Evolutionary conservation across 2,329 filamentous ascomycete genomes (phyloP).

Genomic region (Alternaria infectoria): DNA sequence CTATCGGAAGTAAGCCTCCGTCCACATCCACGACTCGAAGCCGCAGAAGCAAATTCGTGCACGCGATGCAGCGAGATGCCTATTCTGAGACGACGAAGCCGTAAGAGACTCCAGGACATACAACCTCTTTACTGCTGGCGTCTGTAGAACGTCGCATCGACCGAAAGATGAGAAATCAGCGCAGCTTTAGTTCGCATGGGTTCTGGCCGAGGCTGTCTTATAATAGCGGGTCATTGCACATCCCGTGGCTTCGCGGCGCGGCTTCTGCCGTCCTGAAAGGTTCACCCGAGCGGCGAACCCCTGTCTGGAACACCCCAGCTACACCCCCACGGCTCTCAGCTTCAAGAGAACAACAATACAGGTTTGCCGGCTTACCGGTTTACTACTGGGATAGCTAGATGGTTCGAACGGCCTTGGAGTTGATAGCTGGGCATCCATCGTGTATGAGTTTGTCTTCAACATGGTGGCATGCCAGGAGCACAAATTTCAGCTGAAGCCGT

Average conservation of each 20-base stretch:
- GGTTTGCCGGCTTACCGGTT: neutral
- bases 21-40: neutral
- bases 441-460: neutral
- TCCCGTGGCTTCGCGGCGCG: constrained; percentile 2
- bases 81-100: neutral
- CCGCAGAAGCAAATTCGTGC: neutral
- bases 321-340: neutral
- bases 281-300: neutral
- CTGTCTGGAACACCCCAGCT: neutral
- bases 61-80: neutral
- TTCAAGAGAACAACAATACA: neutral
- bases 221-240: neutral
- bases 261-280: neutral
- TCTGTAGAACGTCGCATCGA: neutral
- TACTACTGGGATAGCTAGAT: neutral
- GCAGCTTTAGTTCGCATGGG: neutral
- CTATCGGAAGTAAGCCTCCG: neutral
- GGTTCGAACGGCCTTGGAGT: neutral
- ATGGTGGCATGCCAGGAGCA: neutral
- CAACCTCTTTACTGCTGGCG: neutral
- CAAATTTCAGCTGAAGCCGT: neutral
- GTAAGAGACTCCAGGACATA: neutral
- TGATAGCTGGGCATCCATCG: neutral
- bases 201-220: neutral
- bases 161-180: neutral